Evolutionary conservation across 148 eudicot species (phyloP).

Genomic region (Vaccinium darrowii): DNA sequence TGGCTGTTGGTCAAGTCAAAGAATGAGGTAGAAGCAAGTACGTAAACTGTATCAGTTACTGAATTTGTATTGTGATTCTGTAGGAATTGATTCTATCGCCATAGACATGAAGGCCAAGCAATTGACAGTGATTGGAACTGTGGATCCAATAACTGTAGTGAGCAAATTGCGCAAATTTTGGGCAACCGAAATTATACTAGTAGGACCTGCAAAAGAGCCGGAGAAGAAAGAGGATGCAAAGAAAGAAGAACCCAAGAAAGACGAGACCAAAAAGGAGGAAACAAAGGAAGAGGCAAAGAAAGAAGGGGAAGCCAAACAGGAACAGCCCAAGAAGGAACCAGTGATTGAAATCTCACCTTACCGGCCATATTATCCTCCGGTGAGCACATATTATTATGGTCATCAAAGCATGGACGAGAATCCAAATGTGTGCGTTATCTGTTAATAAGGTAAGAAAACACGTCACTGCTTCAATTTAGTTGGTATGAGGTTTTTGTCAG

Average conservation of each 20-base stretch:
- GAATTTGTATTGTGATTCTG: conserved; percentile 8
- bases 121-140: conserved; percentile 51
- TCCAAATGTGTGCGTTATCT: conserved; percentile 43
- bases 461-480: background rate
- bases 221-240: conserved; percentile 41
- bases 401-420: conserved; percentile 41
- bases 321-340: conserved; percentile 22
- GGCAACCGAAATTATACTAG: conserved; percentile 41
- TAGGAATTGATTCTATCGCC: conserved; percentile 53
- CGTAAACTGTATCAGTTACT: background rate
- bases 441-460: conserved; percentile 17
- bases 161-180: conserved; percentile 52
- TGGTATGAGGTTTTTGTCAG: background rate
- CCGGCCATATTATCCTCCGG: conserved; percentile 34
- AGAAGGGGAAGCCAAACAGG: conserved; percentile 31
- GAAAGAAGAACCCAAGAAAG: conserved; percentile 40
- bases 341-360: conserved; percentile 25
- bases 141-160: conserved; percentile 53
- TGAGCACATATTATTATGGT: conserved; percentile 28
- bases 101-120: conserved; percentile 48
- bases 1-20: background rate
- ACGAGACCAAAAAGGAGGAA: conserved; percentile 29
- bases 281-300: conserved; percentile 27
- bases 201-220: conserved; percentile 58
- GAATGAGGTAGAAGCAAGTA: background rate